These are phyloP conservation scores for Omphalea diandra DNA, from an alignment of 441 rosid species.

Conservation along the genomic window DNA sequence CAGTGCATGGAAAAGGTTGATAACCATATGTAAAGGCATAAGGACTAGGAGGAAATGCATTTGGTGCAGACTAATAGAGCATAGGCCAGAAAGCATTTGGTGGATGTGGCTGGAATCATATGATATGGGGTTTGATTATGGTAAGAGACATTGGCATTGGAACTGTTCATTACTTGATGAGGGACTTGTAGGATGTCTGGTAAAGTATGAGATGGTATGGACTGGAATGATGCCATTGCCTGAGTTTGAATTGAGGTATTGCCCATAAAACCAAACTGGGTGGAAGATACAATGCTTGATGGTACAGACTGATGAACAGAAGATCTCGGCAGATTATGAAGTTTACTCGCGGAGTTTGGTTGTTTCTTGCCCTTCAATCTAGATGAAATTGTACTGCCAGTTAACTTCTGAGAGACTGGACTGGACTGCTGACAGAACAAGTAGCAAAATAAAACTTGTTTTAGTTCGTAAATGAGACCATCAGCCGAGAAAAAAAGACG, in stretches of 20 bases:
- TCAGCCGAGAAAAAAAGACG: no score
- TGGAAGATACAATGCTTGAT: slow-evolving; percentile 24
- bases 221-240: slow-evolving; percentile 33
- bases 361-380: slow-evolving; percentile 39
- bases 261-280: slow-evolving; percentile 39
- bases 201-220: slow-evolving; percentile 24
- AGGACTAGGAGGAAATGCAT: slow-evolving; percentile 38
- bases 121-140: slow-evolving; percentile 33
- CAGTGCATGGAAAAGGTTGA: slow-evolving; percentile 32
- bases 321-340: slow-evolving; percentile 26
- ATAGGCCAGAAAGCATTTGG: slow-evolving; percentile 49
- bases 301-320: slow-evolving; percentile 27
- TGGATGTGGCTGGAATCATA: slow-evolving; percentile 35
- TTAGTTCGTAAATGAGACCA: no score
- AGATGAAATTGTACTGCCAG: slow-evolving; percentile 28
- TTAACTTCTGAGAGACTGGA: slow-evolving; percentile 23
- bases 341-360: slow-evolving; percentile 24
- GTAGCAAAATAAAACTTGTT: not conserved
- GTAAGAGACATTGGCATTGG: slow-evolving; percentile 28
- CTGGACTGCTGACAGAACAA: slow-evolving; percentile 26
- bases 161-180: slow-evolving; percentile 19
- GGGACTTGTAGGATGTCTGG: slow-evolving; percentile 14
- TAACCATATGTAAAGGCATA: slow-evolving; percentile 37
- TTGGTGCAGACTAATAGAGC: slow-evolving; percentile 55
- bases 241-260: slow-evolving; percentile 30